phyloP scores from a whole-genome alignment of 2,329 filamentous ascomycete genomes.

The Pyricularia pennisetigena region DNA sequence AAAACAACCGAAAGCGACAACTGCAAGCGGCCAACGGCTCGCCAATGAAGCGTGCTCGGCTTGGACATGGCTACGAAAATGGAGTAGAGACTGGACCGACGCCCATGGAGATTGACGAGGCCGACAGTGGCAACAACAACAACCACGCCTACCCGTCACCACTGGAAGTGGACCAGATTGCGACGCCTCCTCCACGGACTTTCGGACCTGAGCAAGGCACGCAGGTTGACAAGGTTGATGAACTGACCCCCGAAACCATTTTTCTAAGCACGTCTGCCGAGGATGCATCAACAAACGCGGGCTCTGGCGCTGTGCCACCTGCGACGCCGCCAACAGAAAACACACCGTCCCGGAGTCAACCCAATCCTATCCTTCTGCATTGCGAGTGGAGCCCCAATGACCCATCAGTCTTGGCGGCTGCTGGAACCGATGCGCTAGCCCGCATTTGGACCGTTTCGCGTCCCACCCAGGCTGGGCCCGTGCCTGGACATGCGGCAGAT shows the following conservation, averaged over 20 bases:
- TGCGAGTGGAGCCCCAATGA: conserved; percentile 60
- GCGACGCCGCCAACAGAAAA: conserved; percentile 25
- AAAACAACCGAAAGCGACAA: conserved; percentile 41
- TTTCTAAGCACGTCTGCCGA: conserved; percentile 46
- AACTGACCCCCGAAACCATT: conserved; percentile 48
- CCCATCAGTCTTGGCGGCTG: conserved; percentile 55
- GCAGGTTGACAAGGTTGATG: conserved; percentile 53
- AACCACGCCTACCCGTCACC: conserved; percentile 59
- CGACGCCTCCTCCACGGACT: conserved; percentile 43
- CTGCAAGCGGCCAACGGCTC: conserved; percentile 42
- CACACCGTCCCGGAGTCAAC: conserved; percentile 10
- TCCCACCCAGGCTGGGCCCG: conserved; percentile 32
- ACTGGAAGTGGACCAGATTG: conserved; percentile 45
- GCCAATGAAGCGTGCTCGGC: conserved; percentile 46
- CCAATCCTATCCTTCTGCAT: conserved; percentile 54
- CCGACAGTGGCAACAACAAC: conserved; percentile 41
- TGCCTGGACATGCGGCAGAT: conserved; percentile 34
- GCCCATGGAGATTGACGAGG: conserved; percentile 51
- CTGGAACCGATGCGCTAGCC: conserved; percentile 61
- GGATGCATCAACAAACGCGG: conserved; percentile 15
- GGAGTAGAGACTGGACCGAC: conserved; percentile 34
- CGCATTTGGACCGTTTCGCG: conserved; percentile 56
- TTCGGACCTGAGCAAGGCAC: conserved; percentile 55
- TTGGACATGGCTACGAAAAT: conserved; percentile 55
- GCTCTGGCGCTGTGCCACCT: conserved; percentile 3